phyloP scores from a whole-genome alignment of 257 asterid genomes.

The Solanum acaule region DNA sequence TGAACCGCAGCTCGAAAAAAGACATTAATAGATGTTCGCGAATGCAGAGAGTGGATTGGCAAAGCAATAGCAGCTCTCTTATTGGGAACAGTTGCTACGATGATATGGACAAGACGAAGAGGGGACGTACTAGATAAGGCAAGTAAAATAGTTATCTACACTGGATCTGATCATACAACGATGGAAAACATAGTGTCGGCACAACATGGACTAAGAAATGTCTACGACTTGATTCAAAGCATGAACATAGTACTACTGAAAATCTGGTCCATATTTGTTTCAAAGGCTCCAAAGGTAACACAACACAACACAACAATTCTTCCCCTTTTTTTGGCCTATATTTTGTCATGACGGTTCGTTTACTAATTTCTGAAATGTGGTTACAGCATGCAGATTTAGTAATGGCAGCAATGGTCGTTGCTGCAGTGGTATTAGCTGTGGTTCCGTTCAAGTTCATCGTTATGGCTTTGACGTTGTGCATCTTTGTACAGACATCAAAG shows the following conservation, averaged over 20 bases:
- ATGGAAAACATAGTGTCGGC: conserved; percentile 80
- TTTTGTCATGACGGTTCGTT: not conserved
- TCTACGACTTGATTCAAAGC: conserved; percentile 49
- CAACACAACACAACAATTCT: not conserved
- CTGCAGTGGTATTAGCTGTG: conserved; percentile 35
- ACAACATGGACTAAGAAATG: conserved; percentile 60
- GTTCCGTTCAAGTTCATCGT: conserved; percentile 58
- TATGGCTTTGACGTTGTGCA: conserved; percentile 21
- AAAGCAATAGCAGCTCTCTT: conserved; percentile 43
- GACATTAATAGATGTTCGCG: not conserved
- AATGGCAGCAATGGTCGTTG: conserved; percentile 26
- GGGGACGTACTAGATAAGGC: conserved; percentile 13
- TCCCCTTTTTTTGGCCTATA: not conserved
- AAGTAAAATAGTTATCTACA: conserved; percentile 38
- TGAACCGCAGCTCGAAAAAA: not conserved
- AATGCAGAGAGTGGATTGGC: conserved; percentile 69
- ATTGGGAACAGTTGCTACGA: conserved; percentile 34
- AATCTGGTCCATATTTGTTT: conserved; percentile 54
- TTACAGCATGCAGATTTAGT: conserved; percentile 65
- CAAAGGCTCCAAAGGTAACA: conserved; percentile 73
- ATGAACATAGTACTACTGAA: conserved; percentile 56
- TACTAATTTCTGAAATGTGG: not conserved
- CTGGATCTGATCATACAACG: conserved; percentile 56
- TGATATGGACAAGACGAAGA: conserved; percentile 30
- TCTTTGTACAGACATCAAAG: conserved; percentile 31